Conservation (phyloP, 2,329 filamentous ascomycete genomes). For the Paecilomyces sp. region DNA sequence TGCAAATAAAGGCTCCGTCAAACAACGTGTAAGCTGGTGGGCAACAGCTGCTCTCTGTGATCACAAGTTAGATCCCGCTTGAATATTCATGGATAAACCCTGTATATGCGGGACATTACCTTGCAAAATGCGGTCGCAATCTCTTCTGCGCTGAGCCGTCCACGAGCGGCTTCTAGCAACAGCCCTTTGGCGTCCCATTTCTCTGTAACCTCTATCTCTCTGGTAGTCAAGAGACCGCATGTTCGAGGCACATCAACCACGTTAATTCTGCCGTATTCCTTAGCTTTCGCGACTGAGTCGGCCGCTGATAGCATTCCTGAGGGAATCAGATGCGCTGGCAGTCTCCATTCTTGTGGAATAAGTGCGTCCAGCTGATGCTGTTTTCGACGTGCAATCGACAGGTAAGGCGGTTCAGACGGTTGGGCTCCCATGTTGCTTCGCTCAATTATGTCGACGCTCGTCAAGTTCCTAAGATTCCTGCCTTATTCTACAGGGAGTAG, state of each 20-base stretch:
- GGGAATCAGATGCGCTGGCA: constrained; percentile 25
- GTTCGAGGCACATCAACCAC: constrained; percentile 45
- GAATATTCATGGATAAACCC: too few species aligned
- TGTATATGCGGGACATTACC: constrained; percentile 12
- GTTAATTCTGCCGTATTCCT: constrained; percentile 25
- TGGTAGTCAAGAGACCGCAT: constrained; percentile 44
- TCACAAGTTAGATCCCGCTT: too few species aligned
- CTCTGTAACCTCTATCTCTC: constrained; percentile 52
- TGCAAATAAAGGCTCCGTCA: constrained; percentile 48
- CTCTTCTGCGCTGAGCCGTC: constrained; percentile 33
- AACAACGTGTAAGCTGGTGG: constrained; percentile 39
- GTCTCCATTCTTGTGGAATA: constrained; percentile 34
- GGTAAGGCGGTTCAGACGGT: constrained; percentile 15
- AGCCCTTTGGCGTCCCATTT: constrained; percentile 39
- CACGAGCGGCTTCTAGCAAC: constrained; percentile 24
- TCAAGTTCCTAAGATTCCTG: not conserved
- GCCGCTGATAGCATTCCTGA: constrained; percentile 26
- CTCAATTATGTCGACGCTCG: not conserved
- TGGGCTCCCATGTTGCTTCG: not conserved
- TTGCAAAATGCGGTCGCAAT: constrained; percentile 52
- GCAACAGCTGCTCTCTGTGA: constrained; percentile 29
- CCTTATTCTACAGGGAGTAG: too few species aligned
- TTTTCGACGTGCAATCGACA: constrained; percentile 30
- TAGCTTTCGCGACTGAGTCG: constrained; percentile 26
- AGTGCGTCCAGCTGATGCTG: constrained; percentile 28